Conservation (phyloP, 805 yeast species). For the Millerozyma miso region DNA sequence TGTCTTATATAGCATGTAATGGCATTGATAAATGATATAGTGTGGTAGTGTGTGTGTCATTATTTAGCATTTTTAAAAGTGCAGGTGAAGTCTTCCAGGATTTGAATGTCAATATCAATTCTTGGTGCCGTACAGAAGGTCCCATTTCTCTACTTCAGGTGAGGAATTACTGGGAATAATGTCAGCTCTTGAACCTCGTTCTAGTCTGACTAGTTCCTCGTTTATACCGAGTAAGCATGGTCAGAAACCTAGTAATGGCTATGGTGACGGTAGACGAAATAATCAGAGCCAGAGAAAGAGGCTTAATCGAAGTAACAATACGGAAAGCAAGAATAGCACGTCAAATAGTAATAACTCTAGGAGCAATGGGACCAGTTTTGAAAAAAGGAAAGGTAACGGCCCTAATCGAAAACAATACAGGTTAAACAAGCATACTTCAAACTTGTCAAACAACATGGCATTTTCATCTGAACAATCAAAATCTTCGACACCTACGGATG, state of each 20-base stretch:
- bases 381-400: constrained; percentile 1
- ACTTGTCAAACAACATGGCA: not conserved
- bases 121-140: not conserved
- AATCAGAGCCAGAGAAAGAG: constrained; percentile 1
- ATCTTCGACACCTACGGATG: constrained; percentile 6
- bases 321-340: constrained; percentile 2
- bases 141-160: not conserved
- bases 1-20: no score
- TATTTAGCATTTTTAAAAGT: no score
- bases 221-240: constrained; percentile 3
- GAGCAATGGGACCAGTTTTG: not conserved
- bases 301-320: constrained; percentile 1
- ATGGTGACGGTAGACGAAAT: constrained; percentile 3
- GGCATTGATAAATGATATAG: no score
- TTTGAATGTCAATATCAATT: not conserved
- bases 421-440: not conserved
- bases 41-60: not conserved
- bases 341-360: not conserved
- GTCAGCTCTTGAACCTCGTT: constrained; percentile 16
- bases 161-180: constrained; percentile 3
- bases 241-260: constrained; percentile 8
- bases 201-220: constrained; percentile 6
- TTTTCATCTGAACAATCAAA: not conserved
- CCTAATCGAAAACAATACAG: constrained; percentile 1
- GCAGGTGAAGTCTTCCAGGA: not conserved